Evolutionary conservation across 2,329 filamentous ascomycete genomes (phyloP), one percentile per base, ranked within the genome.

Genomic region (Trichoderma guizhouense): DNA sequence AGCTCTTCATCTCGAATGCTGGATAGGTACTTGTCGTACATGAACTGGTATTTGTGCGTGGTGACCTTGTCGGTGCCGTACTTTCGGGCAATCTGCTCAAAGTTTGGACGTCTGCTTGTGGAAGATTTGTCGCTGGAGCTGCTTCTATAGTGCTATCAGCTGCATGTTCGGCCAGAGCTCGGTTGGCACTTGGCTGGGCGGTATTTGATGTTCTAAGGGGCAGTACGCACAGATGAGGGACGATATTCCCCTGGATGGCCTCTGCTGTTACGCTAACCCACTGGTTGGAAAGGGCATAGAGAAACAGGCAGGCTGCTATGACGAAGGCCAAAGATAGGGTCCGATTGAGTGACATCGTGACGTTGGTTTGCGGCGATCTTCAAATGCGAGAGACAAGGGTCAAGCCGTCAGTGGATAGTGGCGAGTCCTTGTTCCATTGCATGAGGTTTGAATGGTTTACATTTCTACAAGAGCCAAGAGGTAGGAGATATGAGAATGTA

Each of bases 31-130:
- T 81, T 81, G 61, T 83, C 79, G 75, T 84, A 83, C 79, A 84
- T 81, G 72, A 79, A 75, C 28, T 83, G 79, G 69, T 83, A 84
- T 30, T 79, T 77, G 74, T 83, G 81, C 2, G 70, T 72, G 9
- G 79, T 81, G n/a, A 83, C 81, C 71, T 83, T 83, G 75, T 83
- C 80, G 6, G 81, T 82, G 36, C 80, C 81, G 71, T 82, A 76
- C 24, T 80, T 79, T 15, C 76, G 73, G 7, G 79, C 81, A 60
- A 84, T 36, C 21, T 75, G 63, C n/a, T 75, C 72, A 34, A 77
- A 77, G 3, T 11, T 57, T 24, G 47, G 69, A 34, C 34, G 61
- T 21, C 24, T 39, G 60, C 4, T 21, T 7, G 32, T 57, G 14
- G 58, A 26, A 1, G 58, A 26, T 58, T 64, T 36, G 28, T 30